These are phyloP conservation scores for Stentor roeselii DNA, from an alignment of 73 alveolate genomes.

Conservation along the genomic window DNA sequence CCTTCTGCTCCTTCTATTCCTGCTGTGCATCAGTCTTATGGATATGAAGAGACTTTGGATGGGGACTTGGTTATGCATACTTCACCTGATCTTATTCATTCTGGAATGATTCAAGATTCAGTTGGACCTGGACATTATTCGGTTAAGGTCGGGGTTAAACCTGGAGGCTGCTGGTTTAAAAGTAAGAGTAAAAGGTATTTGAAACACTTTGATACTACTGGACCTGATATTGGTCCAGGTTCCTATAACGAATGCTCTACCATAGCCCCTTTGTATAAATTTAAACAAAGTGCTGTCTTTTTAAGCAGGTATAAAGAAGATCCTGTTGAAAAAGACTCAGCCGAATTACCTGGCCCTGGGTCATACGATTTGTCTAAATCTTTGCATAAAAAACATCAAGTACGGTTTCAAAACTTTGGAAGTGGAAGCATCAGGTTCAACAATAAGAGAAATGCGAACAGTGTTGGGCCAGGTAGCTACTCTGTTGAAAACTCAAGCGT, in stretches of 20 bases:
- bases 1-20: slow-evolving; percentile 64
- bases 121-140: slow-evolving; percentile 78
- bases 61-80: slow-evolving; percentile 55
- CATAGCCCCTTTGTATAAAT: slow-evolving; percentile 62
- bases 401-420: slow-evolving; percentile 64
- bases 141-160: background rate
- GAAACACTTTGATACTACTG: slow-evolving; percentile 20
- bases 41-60: slow-evolving; percentile 52
- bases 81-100: slow-evolving; percentile 43
- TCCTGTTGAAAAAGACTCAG: slow-evolving; percentile 47
- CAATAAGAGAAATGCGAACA: slow-evolving; percentile 19
- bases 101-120: slow-evolving; percentile 48
- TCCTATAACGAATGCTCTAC: slow-evolving; percentile 51
- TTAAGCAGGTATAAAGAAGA: slow-evolving; percentile 52
- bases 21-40: slow-evolving; percentile 62
- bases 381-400: slow-evolving; percentile 42
- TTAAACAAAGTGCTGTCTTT: slow-evolving; percentile 59
- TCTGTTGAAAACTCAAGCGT: background rate
- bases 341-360: slow-evolving; percentile 70
- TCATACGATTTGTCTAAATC: slow-evolving; percentile 39
- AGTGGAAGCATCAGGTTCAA: slow-evolving; percentile 59
- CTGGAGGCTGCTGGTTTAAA: slow-evolving; percentile 47
- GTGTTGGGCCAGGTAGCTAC: slow-evolving; percentile 50
- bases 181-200: slow-evolving; percentile 27
- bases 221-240: slow-evolving; percentile 65